Evolutionary conservation across 2,329 filamentous ascomycete species (phyloP), one percentile per base, ranked within the genome.

Genomic region (Ascocoryne sarcoides): DNA sequence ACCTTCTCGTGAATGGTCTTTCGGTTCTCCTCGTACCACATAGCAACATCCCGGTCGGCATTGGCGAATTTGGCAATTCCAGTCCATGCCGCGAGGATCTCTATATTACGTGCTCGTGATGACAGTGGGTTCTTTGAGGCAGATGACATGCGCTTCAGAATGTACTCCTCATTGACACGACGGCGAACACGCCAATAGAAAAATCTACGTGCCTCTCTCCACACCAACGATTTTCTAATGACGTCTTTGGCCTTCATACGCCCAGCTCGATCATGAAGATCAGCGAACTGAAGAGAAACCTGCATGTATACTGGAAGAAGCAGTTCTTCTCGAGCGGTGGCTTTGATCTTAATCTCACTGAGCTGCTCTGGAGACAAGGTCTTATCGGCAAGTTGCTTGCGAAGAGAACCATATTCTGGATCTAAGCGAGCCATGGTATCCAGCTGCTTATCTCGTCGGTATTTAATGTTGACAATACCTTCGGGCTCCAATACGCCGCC

Each of bases 161-260:
- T 87, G 65, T 93, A 86, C 69, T 98, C 92, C 69, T 98, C 92
- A 66, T 93, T 96, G 61, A 98, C 75, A 67, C 92, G 80, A 62
- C 92, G 84, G 65, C 93, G 89, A 48, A 95, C 82, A 66, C 92
- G 90, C 92, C 93, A 98, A 83, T 96, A 98, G 75, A 98, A 96
- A 85, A 92, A 96, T 60, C 90, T 83, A 51, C 92, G 82, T 8
- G 90, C 82, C 55, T 95, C 84, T 62, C 77, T 73, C 92, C 90
- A 96, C 58, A 82, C 76, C 30, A 98, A 74, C 10, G 79, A 69
- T 55, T 84, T 76, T 48, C 92, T 87, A 57, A 98, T 95, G 42
- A 84, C 82, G 47, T 88, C 84, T 80, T 98, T 98, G 65, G 92
- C 92, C 70, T 95, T 79, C 92, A 98, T 98, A 66, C 92, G 87